Base-by-base conservation (phyloP, 306 rosid genomes). In the Myrica gale region DNA sequence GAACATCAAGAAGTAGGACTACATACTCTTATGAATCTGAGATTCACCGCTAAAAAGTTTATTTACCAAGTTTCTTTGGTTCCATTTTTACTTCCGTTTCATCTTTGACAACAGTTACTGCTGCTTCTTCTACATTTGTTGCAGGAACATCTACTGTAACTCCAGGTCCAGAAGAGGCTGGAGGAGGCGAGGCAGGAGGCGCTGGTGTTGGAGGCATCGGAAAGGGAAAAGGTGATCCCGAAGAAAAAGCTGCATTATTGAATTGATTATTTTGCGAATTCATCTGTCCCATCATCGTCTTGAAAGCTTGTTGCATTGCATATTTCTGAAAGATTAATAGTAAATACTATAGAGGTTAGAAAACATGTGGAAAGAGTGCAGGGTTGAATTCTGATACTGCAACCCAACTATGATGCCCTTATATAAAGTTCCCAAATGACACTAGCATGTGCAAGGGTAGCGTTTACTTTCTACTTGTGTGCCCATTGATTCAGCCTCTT, bases 261-360 rank as follows among this genome's bases (percentile, higher is more conserved):
- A 87, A 84, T 68, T 68, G 93, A 74, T 78, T 85, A 71, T 81
- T 86, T 84, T 88, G 99, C 76, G 98, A 8, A 88, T 87, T 87
- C 97, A 87, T 86, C 82, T 92, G 98, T 72, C 97, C 89, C 99
- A 92, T 90, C 90, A 96, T 26, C 69, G 91, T 89, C 91, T 96
- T 90, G 81, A 92, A 87, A 87, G 99, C 98, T 92, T 92, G 99
- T 90, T 92, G 97, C 96, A 92, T 92, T 60, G 98, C 98, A 96
- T 90, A 96, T 61, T 88, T 90, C 99, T 96, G 90, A 80, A 76
- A 83, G 68, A 81, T 26, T 26, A 79, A 76, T 44, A 66, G 48
- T 9, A 68, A 69, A 82, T 63, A 69, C 71, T 20, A 54, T 68
- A 45, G 42, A 52, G 9, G 15, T 57, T 44, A 56, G 72, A 68